Evolutionary conservation across 345 rosid species (phyloP).

Genomic region (Eucalyptus globulus): DNA sequence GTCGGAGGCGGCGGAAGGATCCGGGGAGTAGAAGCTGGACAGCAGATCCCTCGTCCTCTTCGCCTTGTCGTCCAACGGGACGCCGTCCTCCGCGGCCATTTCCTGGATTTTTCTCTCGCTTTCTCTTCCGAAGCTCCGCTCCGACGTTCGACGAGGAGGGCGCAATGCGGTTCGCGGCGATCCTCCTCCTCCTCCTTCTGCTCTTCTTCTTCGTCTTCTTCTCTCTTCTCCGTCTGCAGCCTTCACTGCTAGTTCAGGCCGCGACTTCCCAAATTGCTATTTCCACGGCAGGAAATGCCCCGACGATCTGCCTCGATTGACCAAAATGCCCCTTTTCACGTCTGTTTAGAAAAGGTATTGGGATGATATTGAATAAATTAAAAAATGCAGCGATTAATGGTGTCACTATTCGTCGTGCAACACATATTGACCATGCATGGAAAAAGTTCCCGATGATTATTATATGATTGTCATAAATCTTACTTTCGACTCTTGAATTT

Average conservation of each 20-base stretch:
- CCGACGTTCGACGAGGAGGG: not conserved
- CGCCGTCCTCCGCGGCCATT: conserved; percentile 54
- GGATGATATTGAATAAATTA: not conserved
- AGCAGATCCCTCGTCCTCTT: conserved; percentile 99
- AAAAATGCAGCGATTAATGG: too few relatives aligned
- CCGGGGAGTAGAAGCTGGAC: conserved; percentile 93
- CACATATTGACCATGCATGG: not conserved
- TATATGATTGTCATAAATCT: too few relatives aligned
- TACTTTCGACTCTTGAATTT: too few relatives aligned
- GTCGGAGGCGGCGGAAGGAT: conserved; percentile 48
- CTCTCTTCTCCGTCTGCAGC: not conserved
- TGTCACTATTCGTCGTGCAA: fast-evolving
- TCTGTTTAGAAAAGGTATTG: too few relatives aligned
- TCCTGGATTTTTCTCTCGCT: not conserved
- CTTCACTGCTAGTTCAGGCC: not conserved
- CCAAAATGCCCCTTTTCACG: not conserved
- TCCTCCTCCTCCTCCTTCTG: not conserved
- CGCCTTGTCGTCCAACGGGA: conserved; percentile 91
- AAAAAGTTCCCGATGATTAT: not conserved
- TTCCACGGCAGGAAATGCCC: not conserved
- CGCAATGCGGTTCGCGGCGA: not conserved
- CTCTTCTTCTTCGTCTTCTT: not conserved
- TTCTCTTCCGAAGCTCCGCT: not conserved
- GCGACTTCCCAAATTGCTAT: not conserved
- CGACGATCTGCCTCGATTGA: not conserved